A percentile compares a stretch with the other conserved stretches of the same genome.
Conservation (phyloP, 148 eudicot species). For the Chenopodium formosanum region DNA sequence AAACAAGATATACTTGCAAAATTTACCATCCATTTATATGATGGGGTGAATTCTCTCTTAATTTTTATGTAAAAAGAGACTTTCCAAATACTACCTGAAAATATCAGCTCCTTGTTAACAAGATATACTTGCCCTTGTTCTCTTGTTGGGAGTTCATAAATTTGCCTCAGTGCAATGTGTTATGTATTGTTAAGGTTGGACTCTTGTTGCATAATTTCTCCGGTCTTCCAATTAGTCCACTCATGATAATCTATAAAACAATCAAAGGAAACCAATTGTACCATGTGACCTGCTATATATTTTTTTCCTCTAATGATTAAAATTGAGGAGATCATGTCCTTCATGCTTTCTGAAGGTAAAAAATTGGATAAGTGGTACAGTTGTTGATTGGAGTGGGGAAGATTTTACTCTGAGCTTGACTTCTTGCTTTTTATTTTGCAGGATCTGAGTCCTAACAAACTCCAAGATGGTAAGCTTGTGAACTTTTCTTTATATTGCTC, state of each 20-base stretch:
- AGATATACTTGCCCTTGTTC: background rate
- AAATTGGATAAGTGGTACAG: background rate
- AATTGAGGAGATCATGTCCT: background rate
- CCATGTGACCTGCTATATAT: background rate
- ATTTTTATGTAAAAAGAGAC: background rate
- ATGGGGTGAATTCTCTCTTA: background rate
- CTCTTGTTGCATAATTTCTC: background rate
- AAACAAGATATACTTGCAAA: no score
- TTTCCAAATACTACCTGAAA: background rate
- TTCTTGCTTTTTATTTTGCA: conserved; percentile 27
- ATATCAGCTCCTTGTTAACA: background rate
- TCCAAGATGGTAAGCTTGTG: conserved; percentile 66
- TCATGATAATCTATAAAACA: background rate
- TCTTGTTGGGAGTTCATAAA: background rate
- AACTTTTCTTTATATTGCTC: background rate
- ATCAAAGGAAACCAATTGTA: background rate
- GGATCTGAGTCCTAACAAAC: conserved; percentile 80
- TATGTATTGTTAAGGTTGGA: background rate
- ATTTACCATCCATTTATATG: background rate
- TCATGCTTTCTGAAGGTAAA: background rate
- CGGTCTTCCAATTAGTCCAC: background rate
- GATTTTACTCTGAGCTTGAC: conserved; percentile 1
- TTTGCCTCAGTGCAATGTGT: background rate
- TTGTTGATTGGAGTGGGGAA: background rate
- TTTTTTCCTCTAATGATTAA: background rate